phyloP scores from a whole-genome alignment of 2,329 filamentous ascomycete genomes.

The Colletotrichum spinosum region DNA sequence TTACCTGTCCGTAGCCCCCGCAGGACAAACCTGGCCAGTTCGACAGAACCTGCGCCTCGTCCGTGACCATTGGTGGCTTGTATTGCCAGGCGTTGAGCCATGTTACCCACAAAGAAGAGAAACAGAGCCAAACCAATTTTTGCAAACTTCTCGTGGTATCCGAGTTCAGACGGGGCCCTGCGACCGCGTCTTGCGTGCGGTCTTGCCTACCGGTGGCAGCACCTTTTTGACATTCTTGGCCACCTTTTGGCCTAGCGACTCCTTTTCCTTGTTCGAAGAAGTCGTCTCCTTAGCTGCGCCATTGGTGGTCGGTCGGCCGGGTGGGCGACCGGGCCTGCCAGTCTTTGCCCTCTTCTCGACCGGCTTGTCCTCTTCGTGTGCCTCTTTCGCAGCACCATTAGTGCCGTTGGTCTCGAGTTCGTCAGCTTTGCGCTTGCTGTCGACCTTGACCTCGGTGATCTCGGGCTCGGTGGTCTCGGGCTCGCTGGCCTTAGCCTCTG shows the following conservation, averaged over 20 bases:
- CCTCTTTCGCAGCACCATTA: slow-evolving; percentile 37
- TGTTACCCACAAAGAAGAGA: slow-evolving; percentile 6
- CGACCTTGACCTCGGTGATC: slow-evolving; percentile 42
- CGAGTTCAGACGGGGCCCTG: slow-evolving; percentile 45
- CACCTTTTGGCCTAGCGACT: slow-evolving; percentile 34
- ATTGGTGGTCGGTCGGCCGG: slow-evolving; percentile 34
- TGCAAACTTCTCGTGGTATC: no score
- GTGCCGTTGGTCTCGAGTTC: slow-evolving; percentile 43
- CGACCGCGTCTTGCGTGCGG: slow-evolving; percentile 56
- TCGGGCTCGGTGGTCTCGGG: slow-evolving; percentile 51
- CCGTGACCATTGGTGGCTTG: slow-evolving; percentile 11
- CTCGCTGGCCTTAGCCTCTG: slow-evolving; percentile 45
- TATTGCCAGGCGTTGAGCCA: slow-evolving; percentile 12
- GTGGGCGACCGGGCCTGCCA: slow-evolving; percentile 35
- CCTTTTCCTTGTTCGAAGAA: slow-evolving; percentile 27
- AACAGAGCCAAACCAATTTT: neutral
- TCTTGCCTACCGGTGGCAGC: slow-evolving; percentile 47
- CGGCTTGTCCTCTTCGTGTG: slow-evolving; percentile 23
- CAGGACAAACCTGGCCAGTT: slow-evolving; percentile 17
- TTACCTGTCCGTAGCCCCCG: slow-evolving; percentile 25
- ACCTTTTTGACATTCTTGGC: slow-evolving; percentile 52
- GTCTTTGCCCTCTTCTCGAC: slow-evolving; percentile 43
- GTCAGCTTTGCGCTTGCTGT: slow-evolving; percentile 52
- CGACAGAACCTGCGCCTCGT: slow-evolving; percentile 15
- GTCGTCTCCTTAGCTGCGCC: slow-evolving; percentile 21